Evolutionary conservation across 805 yeast genomes (phyloP).

Genomic region (Sugiyamaella boreocaroliniensis): DNA sequence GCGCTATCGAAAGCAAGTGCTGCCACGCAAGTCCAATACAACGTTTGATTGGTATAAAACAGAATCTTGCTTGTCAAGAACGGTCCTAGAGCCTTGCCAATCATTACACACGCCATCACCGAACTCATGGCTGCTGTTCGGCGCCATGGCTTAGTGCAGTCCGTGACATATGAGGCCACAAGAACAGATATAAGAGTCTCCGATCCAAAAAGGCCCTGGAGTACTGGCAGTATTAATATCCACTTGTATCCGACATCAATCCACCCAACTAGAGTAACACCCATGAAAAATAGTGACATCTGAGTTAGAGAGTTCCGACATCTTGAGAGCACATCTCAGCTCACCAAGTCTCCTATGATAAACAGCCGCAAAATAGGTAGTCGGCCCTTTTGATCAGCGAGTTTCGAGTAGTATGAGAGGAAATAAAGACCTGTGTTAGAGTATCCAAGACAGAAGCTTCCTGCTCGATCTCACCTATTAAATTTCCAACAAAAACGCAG

Average conservation of each 20-base stretch:
- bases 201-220: constrained; percentile 11
- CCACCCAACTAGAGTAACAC: constrained; percentile 3
- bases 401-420: constrained; percentile 10
- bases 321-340: not conserved
- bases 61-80: constrained; percentile 9
- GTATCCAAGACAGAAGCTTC: not conserved
- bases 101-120: constrained; percentile 11
- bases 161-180: constrained; percentile 14
- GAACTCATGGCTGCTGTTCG: constrained; percentile 16
- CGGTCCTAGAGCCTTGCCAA: constrained; percentile 18
- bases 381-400: constrained; percentile 15
- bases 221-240: constrained; percentile 8
- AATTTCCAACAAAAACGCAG: constrained; percentile 11
- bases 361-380: constrained; percentile 9
- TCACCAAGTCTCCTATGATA: constrained; percentile 9
- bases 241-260: constrained; percentile 3
- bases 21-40: not conserved
- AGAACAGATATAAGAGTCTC: constrained; percentile 8
- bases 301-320: not conserved
- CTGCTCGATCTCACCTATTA: constrained; percentile 4
- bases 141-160: constrained; percentile 10
- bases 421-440: constrained; percentile 7
- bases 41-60: not conserved
- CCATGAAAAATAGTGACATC: constrained; percentile 3
- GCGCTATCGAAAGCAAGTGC: constrained; percentile 1